Base-by-base conservation (phyloP, 768 basidiomycete genomes). In the Mycena polygramma region DNA sequence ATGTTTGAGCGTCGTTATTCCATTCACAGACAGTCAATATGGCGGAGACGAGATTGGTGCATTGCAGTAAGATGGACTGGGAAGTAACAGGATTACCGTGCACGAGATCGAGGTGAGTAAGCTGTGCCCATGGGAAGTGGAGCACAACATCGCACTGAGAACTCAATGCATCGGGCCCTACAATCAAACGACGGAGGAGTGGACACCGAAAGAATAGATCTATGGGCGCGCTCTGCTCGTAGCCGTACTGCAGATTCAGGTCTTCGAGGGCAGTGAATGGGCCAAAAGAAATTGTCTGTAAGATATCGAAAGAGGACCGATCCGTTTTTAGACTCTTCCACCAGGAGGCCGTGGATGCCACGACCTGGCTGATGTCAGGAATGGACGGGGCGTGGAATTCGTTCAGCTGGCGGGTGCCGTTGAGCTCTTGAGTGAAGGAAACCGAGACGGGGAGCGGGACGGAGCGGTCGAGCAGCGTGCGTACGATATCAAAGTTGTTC, bases 381-480 rank as follows among this genome's bases (percentile, higher is more conserved):
- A 8, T 15, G 53, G 5, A 19, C 30, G 30, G 13, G 14, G 7
- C 7, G 7, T 39, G 13, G 13, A 39, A 39, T 13, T 39, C 7
- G 39, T 39, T 13, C 39, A 39, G 39, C n/a, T n/a, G n/a, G n/a
- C n/a, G n/a, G n/a, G n/a, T n/a, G n/a, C n/a, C n/a, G 39, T 39
- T 39, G 7, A 13, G 7, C 39, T 39, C 7, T n/a, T 39, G 13
- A 7, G 60, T 62, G 13, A 66, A 19, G 9, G 65, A 59, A 2
- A 66, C 37, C 8, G 65, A 58, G 17, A 66, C 39, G 0, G 65
- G 57, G 48, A 58, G 48, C 19, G 66, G 58, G 11, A 52, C 26
- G 19, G 66, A 68, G 14, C 66, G 66, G 7, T 45, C 43, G 7
- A 68, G 43, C 8, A 68, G 13, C 14, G 43, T 54, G 7, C 36